phyloP scores from a whole-genome alignment of 176 grass and related monocot species.

The Rhynchospora pubera region DNA sequence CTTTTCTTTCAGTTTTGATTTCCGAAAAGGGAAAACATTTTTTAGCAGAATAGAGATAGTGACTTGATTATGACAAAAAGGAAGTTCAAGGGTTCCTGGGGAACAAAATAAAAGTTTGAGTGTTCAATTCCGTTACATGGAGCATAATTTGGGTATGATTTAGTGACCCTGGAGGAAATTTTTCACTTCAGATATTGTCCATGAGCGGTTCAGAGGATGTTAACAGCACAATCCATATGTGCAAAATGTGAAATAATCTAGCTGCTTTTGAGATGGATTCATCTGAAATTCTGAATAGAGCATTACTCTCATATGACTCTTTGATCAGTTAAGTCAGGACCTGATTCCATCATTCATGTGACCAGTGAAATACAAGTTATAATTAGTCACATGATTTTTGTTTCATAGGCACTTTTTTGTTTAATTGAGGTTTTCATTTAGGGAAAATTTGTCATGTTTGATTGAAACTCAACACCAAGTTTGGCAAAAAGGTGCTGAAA shows the following conservation, averaged over 20 bases:
- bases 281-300: neutral
- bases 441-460: neutral
- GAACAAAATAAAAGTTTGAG: neutral
- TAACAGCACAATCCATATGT: too few species aligned
- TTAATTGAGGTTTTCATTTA: neutral
- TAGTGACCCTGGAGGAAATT: too few species aligned
- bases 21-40: neutral
- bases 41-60: neutral
- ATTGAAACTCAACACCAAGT: neutral
- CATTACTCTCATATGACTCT: neutral
- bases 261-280: neutral
- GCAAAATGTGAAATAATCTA: neutral
- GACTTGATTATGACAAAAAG: neutral
- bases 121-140: neutral
- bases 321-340: neutral
- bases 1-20: neutral
- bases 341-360: neutral
- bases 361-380: neutral
- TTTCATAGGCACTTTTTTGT: constrained; percentile 12
- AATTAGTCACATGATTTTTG: neutral
- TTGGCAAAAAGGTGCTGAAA: neutral
- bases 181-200: too few species aligned
- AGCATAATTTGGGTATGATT: neutral
- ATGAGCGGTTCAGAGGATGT: too few species aligned
- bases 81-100: neutral